phyloP scores from a whole-genome alignment of 257 asterid genomes.

The Solanum gandarillasii region DNA sequence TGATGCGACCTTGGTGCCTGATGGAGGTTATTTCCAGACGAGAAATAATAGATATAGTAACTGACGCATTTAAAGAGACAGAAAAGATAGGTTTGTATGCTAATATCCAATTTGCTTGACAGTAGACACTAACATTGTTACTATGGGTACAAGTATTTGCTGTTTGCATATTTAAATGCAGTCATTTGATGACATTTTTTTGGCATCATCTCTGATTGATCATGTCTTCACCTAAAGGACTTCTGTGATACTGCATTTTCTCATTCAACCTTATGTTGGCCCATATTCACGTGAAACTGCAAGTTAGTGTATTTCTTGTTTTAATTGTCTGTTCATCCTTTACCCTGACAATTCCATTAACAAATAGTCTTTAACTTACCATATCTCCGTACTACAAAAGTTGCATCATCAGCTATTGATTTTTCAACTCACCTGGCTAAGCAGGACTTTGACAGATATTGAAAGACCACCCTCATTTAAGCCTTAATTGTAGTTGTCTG shows the following conservation, averaged over 20 bases:
- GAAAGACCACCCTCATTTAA: background rate
- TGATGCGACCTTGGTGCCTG: constrained; percentile 84
- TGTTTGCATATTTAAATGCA: background rate
- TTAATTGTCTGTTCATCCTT: background rate
- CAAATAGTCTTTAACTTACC: background rate
- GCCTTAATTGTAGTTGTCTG: background rate
- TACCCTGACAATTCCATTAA: background rate
- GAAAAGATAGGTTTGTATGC: constrained; percentile 54
- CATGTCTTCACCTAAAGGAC: background rate
- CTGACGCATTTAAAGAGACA: constrained; percentile 54
- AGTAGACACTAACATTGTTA: background rate
- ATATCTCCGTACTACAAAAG: background rate
- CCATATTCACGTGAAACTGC: background rate
- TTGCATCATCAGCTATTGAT: background rate
- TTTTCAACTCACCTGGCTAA: background rate
- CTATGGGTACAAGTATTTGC: background rate
- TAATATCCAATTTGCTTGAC: background rate
- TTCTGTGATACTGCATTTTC: background rate
- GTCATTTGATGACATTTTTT: background rate
- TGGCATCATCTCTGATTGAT: background rate
- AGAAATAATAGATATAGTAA: constrained; percentile 54
- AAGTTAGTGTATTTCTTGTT: background rate
- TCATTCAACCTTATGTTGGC: background rate
- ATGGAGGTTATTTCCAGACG: constrained; percentile 60
- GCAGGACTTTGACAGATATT: background rate